These are phyloP conservation scores for Balakata baccata DNA, from an alignment of 345 rosid species.

Conservation along the genomic window DNA sequence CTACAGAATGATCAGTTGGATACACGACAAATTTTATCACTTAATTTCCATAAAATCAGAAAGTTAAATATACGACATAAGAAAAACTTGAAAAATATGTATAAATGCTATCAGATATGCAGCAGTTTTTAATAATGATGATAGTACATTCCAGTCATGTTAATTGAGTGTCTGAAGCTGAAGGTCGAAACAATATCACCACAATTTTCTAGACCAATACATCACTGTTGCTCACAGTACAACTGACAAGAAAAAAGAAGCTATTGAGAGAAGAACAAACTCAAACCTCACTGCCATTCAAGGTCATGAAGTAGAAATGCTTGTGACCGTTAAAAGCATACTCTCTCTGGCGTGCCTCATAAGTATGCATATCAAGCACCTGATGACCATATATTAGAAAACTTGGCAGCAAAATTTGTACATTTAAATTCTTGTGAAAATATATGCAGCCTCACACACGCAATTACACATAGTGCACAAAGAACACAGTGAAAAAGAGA, in stretches of 20 bases:
- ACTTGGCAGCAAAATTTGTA: neutral
- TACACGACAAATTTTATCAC: too few species aligned
- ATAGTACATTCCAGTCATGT: neutral
- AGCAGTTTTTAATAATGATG: neutral
- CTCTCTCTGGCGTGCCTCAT: slow-evolving; percentile 76
- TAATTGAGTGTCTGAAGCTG: neutral
- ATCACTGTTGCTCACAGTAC: neutral
- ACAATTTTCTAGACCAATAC: slow-evolving; percentile 1
- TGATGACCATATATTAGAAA: slow-evolving; percentile 20
- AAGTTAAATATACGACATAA: neutral
- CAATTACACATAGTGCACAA: neutral
- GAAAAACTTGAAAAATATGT: neutral
- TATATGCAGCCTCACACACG: too few species aligned
- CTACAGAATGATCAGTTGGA: neutral
- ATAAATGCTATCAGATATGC: neutral
- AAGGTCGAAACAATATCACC: slow-evolving; percentile 4
- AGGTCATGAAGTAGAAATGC: slow-evolving; percentile 99
- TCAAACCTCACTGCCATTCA: slow-evolving; percentile 92
- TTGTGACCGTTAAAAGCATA: slow-evolving; percentile 89
- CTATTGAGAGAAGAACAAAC: slow-evolving; percentile 12
- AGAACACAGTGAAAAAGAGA: neutral
- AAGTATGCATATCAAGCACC: slow-evolving; percentile 94
- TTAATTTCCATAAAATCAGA: neutral
- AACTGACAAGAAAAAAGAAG: neutral
- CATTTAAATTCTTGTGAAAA: neutral